phyloP scores from a whole-genome alignment of 345 rosid species.

The Sonneratia alba region DNA sequence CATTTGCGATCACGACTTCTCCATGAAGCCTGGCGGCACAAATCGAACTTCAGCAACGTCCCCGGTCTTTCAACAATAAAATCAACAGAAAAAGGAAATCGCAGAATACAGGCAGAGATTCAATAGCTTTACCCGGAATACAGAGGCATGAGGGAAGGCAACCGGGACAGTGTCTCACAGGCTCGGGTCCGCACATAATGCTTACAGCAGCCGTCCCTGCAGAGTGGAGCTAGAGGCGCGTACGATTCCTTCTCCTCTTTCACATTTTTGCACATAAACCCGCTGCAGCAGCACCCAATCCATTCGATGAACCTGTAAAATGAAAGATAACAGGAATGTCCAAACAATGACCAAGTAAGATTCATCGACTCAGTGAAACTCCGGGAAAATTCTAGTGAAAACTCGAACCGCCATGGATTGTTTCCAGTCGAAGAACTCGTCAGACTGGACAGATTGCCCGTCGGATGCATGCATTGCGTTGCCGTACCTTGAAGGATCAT shows the following conservation, averaged over 20 bases:
- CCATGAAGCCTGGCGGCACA: constrained; percentile 58
- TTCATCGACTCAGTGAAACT: neutral
- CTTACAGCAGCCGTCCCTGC: constrained; percentile 46
- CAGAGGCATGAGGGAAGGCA: constrained; percentile 52
- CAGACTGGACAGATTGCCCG: no score
- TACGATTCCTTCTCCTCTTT: constrained; percentile 24
- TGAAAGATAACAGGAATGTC: neutral
- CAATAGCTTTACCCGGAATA: constrained; percentile 51
- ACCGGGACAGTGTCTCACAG: constrained; percentile 58
- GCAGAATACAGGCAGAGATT: neutral
- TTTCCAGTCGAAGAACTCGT: neutral
- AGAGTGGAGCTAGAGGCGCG: constrained; percentile 16
- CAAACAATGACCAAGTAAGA: neutral
- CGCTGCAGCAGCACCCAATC: constrained; percentile 78
- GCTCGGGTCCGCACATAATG: constrained; percentile 44
- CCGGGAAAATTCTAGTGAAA: neutral
- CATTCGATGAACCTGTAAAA: constrained; percentile 59
- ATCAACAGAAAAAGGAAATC: neutral
- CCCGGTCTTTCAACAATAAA: neutral
- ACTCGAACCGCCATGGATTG: neutral
- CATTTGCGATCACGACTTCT: constrained; percentile 53
- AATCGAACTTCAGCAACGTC: neutral
- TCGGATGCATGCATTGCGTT: no score
- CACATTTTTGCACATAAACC: constrained; percentile 13
- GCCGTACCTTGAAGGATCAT: constrained; percentile 64